A percentile compares a stretch with the other conserved stretches of the same genome.
Evolutionary conservation across 1,284 basidiomycete genomes (phyloP).

Genomic region (Fomitopsis pinicola): DNA sequence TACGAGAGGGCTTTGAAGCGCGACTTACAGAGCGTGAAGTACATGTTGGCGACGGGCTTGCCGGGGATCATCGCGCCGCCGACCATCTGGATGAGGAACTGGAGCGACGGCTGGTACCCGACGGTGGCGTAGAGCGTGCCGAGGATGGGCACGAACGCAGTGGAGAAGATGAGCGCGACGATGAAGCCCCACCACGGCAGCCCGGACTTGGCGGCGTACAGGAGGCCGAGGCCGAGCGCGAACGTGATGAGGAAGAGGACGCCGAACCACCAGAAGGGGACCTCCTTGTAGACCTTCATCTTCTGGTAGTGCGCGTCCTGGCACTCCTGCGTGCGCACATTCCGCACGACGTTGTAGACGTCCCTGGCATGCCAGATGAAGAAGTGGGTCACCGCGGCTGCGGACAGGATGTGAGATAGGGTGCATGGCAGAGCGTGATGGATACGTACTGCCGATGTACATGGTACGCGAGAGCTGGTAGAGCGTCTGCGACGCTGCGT

Average conservation of each 20-base stretch:
- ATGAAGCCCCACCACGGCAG: slow-evolving; percentile 49
- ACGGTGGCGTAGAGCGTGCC: slow-evolving; percentile 23
- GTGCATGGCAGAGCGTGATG: not conserved
- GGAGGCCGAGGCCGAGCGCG: not conserved
- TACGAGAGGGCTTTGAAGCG: not conserved
- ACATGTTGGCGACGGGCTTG: slow-evolving; percentile 39
- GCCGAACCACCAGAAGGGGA: slow-evolving; percentile 46
- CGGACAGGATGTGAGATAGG: not conserved
- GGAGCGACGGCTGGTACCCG: slow-evolving; percentile 23
- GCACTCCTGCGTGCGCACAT: not conserved
- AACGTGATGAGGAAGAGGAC: slow-evolving; percentile 5
- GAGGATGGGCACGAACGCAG: slow-evolving; percentile 41
- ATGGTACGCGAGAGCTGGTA: not conserved
- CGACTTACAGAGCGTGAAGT: slow-evolving; percentile 7
- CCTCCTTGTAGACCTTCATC: slow-evolving; percentile 7
- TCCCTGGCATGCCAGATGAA: slow-evolving; percentile 47
- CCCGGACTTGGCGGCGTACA: not conserved
- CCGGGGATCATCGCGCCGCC: slow-evolving; percentile 37
- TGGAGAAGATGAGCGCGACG: slow-evolving; percentile 36
- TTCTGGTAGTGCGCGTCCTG: slow-evolving; percentile 3
- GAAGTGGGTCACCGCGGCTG: slow-evolving; percentile 33
- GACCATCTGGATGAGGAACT: slow-evolving; percentile 28
- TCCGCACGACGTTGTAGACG: slow-evolving; percentile 19
- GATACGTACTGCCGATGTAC: not conserved
- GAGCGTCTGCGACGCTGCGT: not conserved